A percentile compares a stretch with the other conserved stretches of the same genome.
Conservation (phyloP, 345 rosid species). For the Eutrema yunnanense region DNA sequence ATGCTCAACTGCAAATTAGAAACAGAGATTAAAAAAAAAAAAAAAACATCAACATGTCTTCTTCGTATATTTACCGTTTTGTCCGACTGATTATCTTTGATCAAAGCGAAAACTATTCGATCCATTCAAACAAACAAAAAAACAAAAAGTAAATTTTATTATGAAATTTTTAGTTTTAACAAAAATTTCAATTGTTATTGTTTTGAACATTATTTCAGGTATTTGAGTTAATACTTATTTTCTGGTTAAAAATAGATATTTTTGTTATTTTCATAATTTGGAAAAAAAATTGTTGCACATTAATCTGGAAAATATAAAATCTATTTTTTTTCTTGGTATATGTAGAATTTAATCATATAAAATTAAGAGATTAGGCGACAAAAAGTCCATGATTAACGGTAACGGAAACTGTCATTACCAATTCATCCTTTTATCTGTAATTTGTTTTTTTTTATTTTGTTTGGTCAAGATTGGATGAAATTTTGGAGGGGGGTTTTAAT, state of each 20-base stretch:
- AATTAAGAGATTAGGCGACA: constrained; percentile 14
- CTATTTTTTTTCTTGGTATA: background rate
- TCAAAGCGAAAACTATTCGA: background rate
- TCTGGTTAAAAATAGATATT: too few relatives aligned
- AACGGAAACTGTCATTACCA: background rate
- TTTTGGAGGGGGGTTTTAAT: background rate
- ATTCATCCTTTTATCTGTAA: background rate
- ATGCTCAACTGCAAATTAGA: constrained; percentile 45
- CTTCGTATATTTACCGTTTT: background rate
- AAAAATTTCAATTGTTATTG: too few relatives aligned
- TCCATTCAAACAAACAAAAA: background rate
- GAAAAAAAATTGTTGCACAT: background rate
- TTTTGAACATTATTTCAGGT: background rate
- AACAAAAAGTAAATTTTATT: background rate
- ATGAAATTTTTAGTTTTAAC: background rate
- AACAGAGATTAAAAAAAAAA: background rate
- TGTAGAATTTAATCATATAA: background rate
- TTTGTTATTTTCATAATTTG: background rate
- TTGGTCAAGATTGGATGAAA: background rate
- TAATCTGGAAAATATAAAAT: background rate
- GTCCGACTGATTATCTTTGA: background rate
- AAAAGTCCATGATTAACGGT: constrained; percentile 16
- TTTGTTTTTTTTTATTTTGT: background rate
- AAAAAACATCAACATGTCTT: background rate
- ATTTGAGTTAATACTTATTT: background rate